Conservation (phyloP, 805 yeast genomes). For the Starmerella vaccinii region DNA sequence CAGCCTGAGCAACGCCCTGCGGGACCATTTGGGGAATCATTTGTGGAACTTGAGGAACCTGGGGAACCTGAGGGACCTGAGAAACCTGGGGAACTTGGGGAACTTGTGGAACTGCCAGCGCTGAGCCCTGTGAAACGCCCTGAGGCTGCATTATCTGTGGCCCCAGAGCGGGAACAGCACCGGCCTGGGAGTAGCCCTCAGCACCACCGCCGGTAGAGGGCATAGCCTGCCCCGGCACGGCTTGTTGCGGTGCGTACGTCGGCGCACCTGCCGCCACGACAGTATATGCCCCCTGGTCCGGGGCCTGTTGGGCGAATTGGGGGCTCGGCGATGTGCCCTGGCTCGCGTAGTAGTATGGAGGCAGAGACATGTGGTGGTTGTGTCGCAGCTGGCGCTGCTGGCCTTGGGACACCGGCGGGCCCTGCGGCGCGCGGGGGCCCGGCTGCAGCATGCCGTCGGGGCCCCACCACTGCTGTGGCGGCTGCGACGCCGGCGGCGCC, state of each 20-base stretch:
- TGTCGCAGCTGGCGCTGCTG: conserved; percentile 14
- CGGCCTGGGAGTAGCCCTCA: neutral
- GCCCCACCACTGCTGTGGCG: conserved; percentile 7
- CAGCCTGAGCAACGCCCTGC: neutral
- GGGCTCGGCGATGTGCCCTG: conserved; percentile 4
- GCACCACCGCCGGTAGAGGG: neutral
- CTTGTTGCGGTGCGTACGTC: neutral
- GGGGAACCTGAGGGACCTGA: neutral
- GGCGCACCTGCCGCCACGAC: neutral
- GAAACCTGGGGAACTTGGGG: no score
- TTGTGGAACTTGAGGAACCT: no score
- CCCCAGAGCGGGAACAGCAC: neutral
- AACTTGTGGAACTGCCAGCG: neutral
- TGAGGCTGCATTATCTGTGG: neutral
- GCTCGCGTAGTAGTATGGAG: conserved; percentile 15
- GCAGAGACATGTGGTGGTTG: conserved; percentile 17
- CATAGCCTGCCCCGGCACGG: neutral
- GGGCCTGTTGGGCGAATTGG: neutral
- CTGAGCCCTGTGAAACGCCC: neutral
- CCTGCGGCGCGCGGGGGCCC: neutral
- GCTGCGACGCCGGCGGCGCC: neutral
- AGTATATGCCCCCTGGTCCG: neutral
- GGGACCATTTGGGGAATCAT: conserved; percentile 1
- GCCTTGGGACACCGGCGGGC: conserved; percentile 2
- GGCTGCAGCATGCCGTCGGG: neutral